Conservation (phyloP, 1,139 yeast genomes). For the Candida buenavistaensis region DNA sequence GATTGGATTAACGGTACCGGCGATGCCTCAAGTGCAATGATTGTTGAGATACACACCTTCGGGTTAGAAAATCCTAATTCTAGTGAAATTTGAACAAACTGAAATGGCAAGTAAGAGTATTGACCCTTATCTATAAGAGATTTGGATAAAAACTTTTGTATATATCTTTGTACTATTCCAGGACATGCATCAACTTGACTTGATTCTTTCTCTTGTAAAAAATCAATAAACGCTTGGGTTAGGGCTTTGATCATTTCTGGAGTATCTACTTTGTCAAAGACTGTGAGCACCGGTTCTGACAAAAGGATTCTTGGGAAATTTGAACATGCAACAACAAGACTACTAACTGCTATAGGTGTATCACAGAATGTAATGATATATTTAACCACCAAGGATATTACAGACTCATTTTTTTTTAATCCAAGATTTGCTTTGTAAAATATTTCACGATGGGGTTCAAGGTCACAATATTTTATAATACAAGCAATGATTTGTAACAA, state of each 20-base stretch:
- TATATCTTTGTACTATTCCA: conserved; percentile 65
- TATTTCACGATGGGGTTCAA: conserved; percentile 45
- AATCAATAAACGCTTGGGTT: conserved; percentile 55
- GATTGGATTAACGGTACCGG: conserved; percentile 39
- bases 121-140: conserved; percentile 47
- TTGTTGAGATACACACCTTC: conserved; percentile 61
- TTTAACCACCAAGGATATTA: conserved; percentile 56
- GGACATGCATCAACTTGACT: conserved; percentile 57
- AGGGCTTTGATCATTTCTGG: conserved; percentile 40
- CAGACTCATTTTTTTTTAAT: conserved; percentile 51
- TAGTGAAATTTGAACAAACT: conserved; percentile 55
- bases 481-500: conserved; percentile 64
- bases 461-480: conserved; percentile 66
- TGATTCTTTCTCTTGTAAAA: conserved; percentile 49
- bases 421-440: conserved; percentile 43
- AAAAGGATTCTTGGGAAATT: conserved; percentile 63
- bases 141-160: conserved; percentile 45
- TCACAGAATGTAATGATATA: conserved; percentile 56
- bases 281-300: conserved; percentile 49
- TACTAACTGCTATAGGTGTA: conserved; percentile 45
- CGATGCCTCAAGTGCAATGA: conserved; percentile 69
- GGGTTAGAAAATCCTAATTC: conserved; percentile 76
- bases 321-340: conserved; percentile 57
- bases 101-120: conserved; percentile 49
- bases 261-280: conserved; percentile 53